phyloP scores from a whole-genome alignment of 2,329 filamentous ascomycete genomes.

The Xenoacremonium recifei region DNA sequence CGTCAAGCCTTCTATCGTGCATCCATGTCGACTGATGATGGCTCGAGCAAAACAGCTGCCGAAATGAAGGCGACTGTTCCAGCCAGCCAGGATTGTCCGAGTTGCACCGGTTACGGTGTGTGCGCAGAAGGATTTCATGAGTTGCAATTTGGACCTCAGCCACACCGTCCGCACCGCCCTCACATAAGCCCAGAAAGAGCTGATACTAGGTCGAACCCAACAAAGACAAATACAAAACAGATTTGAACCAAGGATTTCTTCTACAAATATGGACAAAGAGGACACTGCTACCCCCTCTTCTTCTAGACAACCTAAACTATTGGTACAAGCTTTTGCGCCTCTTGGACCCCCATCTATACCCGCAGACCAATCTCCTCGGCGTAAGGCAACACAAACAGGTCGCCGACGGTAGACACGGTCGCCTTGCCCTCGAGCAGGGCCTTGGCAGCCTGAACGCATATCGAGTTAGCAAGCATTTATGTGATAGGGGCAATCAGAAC shows the following conservation, averaged over 20 bases:
- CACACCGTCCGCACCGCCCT: no score
- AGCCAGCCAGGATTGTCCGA: no score
- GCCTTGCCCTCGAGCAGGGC: slow-evolving; percentile 84
- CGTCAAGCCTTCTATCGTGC: background rate
- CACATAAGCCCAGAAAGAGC: no score
- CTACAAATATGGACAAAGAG: slow-evolving; percentile 47
- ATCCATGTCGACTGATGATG: background rate
- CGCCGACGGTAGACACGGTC: slow-evolving; percentile 84
- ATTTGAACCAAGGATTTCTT: slow-evolving; percentile 38
- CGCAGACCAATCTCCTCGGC: slow-evolving; percentile 92
- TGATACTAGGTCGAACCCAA: no score
- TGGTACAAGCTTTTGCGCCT: slow-evolving; percentile 41
- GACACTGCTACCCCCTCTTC: slow-evolving; percentile 31
- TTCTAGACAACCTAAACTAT: slow-evolving; percentile 42
- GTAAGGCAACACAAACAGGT: slow-evolving; percentile 86
- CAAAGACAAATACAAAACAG: no score
- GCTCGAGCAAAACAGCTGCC: background rate
- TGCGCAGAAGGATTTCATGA: no score
- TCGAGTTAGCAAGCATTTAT: slow-evolving; percentile 22
- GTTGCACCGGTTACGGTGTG: no score
- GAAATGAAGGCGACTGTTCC: slow-evolving; percentile 2
- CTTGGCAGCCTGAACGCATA: slow-evolving; percentile 71
- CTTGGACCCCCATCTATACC: slow-evolving; percentile 64
- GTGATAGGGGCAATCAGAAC: slow-evolving; percentile 30
- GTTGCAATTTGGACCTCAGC: no score